Evolutionary conservation across 768 basidiomycete genomes (phyloP).

Genomic region (Naganishia antarctica): DNA sequence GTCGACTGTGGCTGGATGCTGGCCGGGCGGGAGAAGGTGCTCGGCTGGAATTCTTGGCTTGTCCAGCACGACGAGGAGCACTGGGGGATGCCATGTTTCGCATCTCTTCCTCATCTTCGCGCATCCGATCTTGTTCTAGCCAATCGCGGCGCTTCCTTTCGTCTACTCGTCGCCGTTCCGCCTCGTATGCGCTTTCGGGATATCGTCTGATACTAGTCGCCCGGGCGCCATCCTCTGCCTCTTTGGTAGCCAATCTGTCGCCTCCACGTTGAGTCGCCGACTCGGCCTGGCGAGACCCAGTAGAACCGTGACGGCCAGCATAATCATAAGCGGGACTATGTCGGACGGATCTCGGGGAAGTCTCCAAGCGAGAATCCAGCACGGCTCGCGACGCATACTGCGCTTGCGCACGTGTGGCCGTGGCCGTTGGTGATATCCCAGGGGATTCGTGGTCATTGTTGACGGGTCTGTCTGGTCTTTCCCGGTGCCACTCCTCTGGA

Average conservation of each 20-base stretch:
- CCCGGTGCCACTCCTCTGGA: slow-evolving; percentile 23
- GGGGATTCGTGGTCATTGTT: slow-evolving; percentile 52
- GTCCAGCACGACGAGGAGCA: background rate
- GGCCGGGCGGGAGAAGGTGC: slow-evolving; percentile 18
- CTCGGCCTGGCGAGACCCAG: background rate
- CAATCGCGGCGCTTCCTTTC: slow-evolving; percentile 27
- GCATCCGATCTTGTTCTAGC: slow-evolving; percentile 30
- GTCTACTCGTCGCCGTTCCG: slow-evolving; percentile 49
- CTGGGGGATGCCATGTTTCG: slow-evolving; percentile 2
- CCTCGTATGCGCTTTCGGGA: slow-evolving; percentile 55
- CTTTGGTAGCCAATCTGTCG: background rate
- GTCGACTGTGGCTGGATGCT: slow-evolving; percentile 20
- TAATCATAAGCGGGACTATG: slow-evolving; percentile 6
- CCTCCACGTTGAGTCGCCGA: too few relatives aligned
- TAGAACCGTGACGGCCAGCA: slow-evolving; percentile 12
- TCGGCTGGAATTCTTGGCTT: background rate
- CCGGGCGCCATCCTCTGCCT: background rate
- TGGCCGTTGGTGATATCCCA: background rate
- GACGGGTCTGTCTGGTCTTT: slow-evolving; percentile 47
- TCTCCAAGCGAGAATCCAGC: slow-evolving; percentile 2
- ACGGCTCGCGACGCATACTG: background rate
- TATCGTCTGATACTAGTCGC: slow-evolving; percentile 15
- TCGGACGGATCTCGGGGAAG: slow-evolving; percentile 1
- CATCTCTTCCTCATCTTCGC: slow-evolving; percentile 25
- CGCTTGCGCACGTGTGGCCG: too few relatives aligned